Conservation (phyloP, 768 basidiomycete species). For the Hypholoma fasciculare region DNA sequence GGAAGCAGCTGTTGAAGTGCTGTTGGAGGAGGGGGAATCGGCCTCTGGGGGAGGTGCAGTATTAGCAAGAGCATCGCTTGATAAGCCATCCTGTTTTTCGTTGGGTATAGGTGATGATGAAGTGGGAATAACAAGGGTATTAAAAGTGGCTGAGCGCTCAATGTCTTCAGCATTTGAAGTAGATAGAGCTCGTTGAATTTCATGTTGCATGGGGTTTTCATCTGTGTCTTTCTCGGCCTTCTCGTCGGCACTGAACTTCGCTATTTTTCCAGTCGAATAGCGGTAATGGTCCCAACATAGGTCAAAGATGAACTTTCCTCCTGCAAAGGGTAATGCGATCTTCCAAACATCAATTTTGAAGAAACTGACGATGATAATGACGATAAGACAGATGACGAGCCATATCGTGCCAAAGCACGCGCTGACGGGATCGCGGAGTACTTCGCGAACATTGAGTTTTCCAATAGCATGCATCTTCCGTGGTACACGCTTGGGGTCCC, state of each 20-base stretch:
- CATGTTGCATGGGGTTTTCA: constrained; percentile 26
- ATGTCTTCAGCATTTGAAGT: constrained; percentile 10
- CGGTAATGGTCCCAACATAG: constrained; percentile 56
- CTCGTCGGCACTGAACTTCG: constrained; percentile 12
- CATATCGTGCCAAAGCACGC: constrained; percentile 74
- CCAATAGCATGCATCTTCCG: constrained; percentile 35
- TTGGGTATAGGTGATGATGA: constrained; percentile 10
- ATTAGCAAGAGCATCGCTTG: not conserved
- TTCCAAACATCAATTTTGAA: constrained; percentile 80
- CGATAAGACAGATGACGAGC: constrained; percentile 64
- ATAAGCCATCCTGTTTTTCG: not conserved
- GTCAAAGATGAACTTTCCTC: constrained; percentile 72
- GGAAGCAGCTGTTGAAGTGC: not conserved
- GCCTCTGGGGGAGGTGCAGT: not conserved
- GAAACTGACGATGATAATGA: constrained; percentile 77
- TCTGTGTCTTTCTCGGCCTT: constrained; percentile 11
- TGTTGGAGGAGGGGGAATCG: not conserved
- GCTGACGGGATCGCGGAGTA: constrained; percentile 71
- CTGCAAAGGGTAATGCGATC: constrained; percentile 81
- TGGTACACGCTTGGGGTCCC: constrained; percentile 53
- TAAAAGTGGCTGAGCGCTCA: constrained; percentile 17
- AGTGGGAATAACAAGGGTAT: not conserved
- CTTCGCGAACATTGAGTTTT: constrained; percentile 52
- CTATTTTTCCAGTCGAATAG: constrained; percentile 23
- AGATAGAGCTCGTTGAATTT: constrained; percentile 28